phyloP scores from a whole-genome alignment of 2,329 filamentous ascomycete genomes.

The Daldinia sp. region DNA sequence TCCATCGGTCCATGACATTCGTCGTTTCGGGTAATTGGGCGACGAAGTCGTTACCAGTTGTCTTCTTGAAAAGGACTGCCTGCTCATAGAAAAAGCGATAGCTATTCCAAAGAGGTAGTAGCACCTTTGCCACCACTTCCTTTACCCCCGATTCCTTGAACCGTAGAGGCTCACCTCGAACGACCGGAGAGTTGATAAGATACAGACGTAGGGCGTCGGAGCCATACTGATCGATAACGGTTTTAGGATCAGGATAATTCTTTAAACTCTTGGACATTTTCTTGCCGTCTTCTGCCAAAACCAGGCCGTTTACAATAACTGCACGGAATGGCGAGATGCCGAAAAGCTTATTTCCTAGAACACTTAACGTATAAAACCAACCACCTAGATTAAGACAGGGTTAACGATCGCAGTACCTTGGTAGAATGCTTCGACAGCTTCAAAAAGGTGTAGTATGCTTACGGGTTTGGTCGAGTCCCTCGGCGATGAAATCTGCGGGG shows the following conservation, averaged over 20 bases:
- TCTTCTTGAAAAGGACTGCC: constrained; percentile 85
- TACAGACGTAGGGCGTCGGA: constrained; percentile 94
- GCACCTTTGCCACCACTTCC: constrained; percentile 90
- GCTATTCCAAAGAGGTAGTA: constrained; percentile 93
- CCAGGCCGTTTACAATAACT: constrained; percentile 95
- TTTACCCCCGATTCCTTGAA: constrained; percentile 95
- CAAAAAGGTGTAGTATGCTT: background rate
- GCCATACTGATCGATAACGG: constrained; percentile 87
- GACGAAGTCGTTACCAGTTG: constrained; percentile 76
- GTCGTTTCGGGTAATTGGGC: constrained; percentile 76
- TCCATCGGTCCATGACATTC: constrained; percentile 97
- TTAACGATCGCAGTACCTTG: background rate
- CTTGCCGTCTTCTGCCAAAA: constrained; percentile 92
- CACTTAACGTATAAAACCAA: constrained; percentile 95
- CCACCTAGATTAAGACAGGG: constrained; percentile 58
- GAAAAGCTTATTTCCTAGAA: constrained; percentile 88
- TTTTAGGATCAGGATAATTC: constrained; percentile 89
- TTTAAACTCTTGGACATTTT: constrained; percentile 99
- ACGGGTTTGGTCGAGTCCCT: constrained; percentile 87
- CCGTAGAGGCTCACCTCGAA: constrained; percentile 85
- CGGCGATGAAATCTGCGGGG: constrained; percentile 93
- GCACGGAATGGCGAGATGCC: constrained; percentile 89
- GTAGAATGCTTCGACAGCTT: background rate
- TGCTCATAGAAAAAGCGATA: constrained; percentile 97
- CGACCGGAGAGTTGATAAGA: constrained; percentile 95